phyloP scores from a whole-genome alignment of 148 eudicot species.

The Cornus controversa region DNA sequence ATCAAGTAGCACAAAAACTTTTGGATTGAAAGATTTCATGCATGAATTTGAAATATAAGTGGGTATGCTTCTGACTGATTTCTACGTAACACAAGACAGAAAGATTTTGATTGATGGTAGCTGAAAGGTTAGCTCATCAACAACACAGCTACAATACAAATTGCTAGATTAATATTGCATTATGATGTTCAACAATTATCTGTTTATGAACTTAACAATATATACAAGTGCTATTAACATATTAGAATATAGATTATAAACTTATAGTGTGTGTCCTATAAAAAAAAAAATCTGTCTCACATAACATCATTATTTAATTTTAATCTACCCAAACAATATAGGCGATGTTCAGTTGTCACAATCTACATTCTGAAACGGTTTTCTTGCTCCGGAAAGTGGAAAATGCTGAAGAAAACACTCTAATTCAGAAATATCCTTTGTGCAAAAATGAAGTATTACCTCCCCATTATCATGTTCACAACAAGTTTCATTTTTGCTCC shows the following conservation, averaged over 20 bases:
- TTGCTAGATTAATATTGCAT: not conserved
- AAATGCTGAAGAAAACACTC: not conserved
- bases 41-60: not conserved
- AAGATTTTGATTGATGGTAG: too few species aligned
- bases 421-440: not conserved
- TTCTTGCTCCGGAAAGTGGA: not conserved
- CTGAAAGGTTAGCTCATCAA: too few species aligned
- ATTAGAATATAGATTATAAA: not conserved
- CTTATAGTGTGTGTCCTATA: too few species aligned
- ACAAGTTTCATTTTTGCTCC: conserved; percentile 99
- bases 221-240: not conserved
- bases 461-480: conserved; percentile 99
- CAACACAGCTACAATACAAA: not conserved
- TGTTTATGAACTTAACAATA: not conserved
- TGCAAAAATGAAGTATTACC: conserved; percentile 39
- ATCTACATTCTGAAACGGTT: not conserved
- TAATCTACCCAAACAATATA: not conserved
- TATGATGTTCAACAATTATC: not conserved
- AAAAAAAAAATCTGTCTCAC: not conserved
- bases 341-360: not conserved
- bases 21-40: not conserved
- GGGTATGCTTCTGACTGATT: too few species aligned
- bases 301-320: too few species aligned
- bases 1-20: not conserved
- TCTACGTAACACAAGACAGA: not conserved